Evolutionary conservation across 176 grass and related monocot genomes (phyloP), one percentile per base, ranked within the genome.

Genomic region (Cenchrus americanus): DNA sequence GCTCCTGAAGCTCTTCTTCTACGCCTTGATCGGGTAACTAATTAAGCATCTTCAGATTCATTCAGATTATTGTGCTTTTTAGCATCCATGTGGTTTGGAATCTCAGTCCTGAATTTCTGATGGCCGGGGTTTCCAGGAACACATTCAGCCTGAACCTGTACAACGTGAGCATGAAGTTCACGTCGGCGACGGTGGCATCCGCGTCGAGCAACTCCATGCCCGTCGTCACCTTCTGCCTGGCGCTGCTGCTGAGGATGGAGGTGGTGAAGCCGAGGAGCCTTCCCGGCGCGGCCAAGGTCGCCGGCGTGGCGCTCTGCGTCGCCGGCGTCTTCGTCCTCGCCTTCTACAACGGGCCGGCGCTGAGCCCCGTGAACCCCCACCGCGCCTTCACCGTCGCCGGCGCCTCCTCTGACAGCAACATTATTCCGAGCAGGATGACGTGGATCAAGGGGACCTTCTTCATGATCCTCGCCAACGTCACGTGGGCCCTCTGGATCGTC

Each of bases 391-490:
- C 79, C 17, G n/a, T 5, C 47, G 61, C 24, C 8, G 10, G 2
- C 15, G 17, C 8, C 22, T 64, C 69, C 9, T 37, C 34, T 37
- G 60, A 6, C 12, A 48, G 6, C 5, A 17, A 24, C 2, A 14
- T 58, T 78, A 14, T 58, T 78, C 41, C 77, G 22, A 76, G 80
- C 2, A 85, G 86, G 63, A 75, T 32, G 60, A 62, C 59, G 6
- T 97, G 91, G 94, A 75, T 97, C 62, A 84, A 76, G 74, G 91
- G 91, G 15, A 84, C 87, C 0, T 94, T 97, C 32, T 63, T 97
- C 3, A 74, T 97, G 37, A 66, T 97, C n/a, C 60, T 89, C n/a
- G 61, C 84, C 17, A 92, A 86, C 57, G 27, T 72, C 17, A 73
- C 82, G 6, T 97, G 85, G 85, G 88, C 89, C 5, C 8, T 97